Base-by-base conservation (phyloP, 2,329 filamentous ascomycete genomes). In the Fusarium veterinarium region DNA sequence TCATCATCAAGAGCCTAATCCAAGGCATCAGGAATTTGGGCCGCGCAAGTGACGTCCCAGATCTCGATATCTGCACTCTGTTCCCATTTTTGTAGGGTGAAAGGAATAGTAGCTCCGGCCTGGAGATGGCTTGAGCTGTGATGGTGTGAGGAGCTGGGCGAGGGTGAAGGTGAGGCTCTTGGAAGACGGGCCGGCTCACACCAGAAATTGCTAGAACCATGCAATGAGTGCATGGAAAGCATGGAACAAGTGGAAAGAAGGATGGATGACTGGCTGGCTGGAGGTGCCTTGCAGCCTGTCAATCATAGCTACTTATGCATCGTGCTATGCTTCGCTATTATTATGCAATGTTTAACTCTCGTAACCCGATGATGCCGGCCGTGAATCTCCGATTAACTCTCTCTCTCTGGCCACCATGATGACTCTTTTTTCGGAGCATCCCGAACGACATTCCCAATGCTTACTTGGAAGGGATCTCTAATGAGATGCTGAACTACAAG, bases 151-250 rank as follows among this genome's bases (percentile, higher is more conserved):
- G 71, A 72, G 73, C 71, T 57, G 46, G n/a, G 61, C 12, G 48
- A 49, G 31, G n/a, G 48, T 51, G 17, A 56, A 25, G 37, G 52
- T 64, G 66, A 63, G 62, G 64, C 57, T 44, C 59, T 56, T 71
- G 64, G 65, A 56, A 76, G 70, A 75, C 74, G 75, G 74, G 68
- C 75, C 73, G 75, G 75, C 51, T 71, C 30, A 70, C 62, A 67
- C 66, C 67, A 73, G 69, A 72, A 72, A 60, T 46, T 69, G 65
- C 69, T 69, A 72, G 69, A 72, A 73, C 56, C 70, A 67, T 71
- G 68, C 41, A 60, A 69, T 28, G 46, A 23, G 55, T 68, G 67
- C 67, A 73, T 68, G 25, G 68, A 66, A 67, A 58, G 31, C 41
- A 52, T 48, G 63, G 55, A 56, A 46, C 37, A 57, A 51, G 49